These are phyloP conservation scores for Trichoderma sp. DNA, from an alignment of 2,329 filamentous ascomycete species.

Conservation along the genomic window DNA sequence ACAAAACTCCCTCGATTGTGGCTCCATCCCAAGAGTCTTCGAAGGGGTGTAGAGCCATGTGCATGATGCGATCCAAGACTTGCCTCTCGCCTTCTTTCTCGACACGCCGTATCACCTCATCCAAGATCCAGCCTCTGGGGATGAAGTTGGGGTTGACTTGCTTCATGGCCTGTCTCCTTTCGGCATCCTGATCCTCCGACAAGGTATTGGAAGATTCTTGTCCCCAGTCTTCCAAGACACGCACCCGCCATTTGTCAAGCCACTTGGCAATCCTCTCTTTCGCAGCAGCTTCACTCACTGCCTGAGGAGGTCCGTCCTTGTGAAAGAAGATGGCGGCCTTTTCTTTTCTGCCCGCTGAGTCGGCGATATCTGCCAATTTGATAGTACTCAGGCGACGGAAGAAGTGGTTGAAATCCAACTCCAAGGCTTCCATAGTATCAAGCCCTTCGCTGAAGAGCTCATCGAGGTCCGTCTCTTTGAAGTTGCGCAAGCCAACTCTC, in stretches of 20 bases:
- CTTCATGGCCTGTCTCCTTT: slow-evolving; percentile 73
- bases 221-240: slow-evolving; percentile 75
- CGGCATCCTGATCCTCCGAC: slow-evolving; percentile 49
- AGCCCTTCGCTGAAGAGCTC: slow-evolving; percentile 76
- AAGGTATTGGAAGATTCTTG: slow-evolving; percentile 34
- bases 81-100: slow-evolving; percentile 80
- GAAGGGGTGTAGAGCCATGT: slow-evolving; percentile 81
- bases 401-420: slow-evolving; percentile 92
- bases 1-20: slow-evolving; percentile 45
- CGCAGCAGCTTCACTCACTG: slow-evolving; percentile 60
- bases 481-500: slow-evolving; percentile 70
- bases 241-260: slow-evolving; percentile 73
- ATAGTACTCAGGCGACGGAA: slow-evolving; percentile 75
- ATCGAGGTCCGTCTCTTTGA: slow-evolving; percentile 73
- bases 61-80: slow-evolving; percentile 73
- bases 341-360: slow-evolving; percentile 60
- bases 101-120: slow-evolving; percentile 86
- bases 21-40: slow-evolving; percentile 67
- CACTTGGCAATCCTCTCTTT: slow-evolving; percentile 68
- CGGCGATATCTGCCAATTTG: slow-evolving; percentile 59
- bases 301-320: slow-evolving; percentile 61
- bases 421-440: slow-evolving; percentile 74
- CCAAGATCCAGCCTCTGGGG: slow-evolving; percentile 85
- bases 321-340: slow-evolving; percentile 75
- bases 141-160: slow-evolving; percentile 89